Evolutionary conservation across 768 basidiomycete species (phyloP).

Genomic region (Trametes villosa): DNA sequence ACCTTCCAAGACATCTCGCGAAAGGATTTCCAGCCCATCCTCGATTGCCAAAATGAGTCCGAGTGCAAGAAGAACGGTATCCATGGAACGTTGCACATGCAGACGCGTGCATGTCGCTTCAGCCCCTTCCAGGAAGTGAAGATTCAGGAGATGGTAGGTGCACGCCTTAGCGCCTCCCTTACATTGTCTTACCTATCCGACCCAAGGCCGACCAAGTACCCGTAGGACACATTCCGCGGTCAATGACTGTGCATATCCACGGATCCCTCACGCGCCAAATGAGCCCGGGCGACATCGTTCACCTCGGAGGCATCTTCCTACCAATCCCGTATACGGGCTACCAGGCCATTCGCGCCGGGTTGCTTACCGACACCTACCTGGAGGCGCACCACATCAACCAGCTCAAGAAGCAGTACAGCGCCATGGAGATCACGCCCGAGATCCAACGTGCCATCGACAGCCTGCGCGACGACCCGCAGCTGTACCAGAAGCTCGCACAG

Average conservation of each 20-base stretch:
- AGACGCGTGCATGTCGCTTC: slow-evolving; percentile 96
- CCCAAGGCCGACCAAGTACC: slow-evolving; percentile 93
- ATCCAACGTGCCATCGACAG: slow-evolving; percentile 70
- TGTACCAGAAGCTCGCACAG: slow-evolving; percentile 87
- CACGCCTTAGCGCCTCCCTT: not conserved
- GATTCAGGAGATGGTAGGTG: slow-evolving; percentile 94
- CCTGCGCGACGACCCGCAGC: slow-evolving; percentile 71
- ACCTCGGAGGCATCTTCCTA: slow-evolving; percentile 95
- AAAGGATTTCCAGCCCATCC: slow-evolving; percentile 88
- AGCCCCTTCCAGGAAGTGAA: slow-evolving; percentile 98
- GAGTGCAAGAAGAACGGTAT: slow-evolving; percentile 87
- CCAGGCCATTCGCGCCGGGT: slow-evolving; percentile 94
- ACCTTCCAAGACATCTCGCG: slow-evolving; percentile 97
- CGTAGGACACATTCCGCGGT: slow-evolving; percentile 97
- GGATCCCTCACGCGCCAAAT: slow-evolving; percentile 88
- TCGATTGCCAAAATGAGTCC: slow-evolving; percentile 84
- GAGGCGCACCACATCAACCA: slow-evolving; percentile 91
- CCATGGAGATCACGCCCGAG: slow-evolving; percentile 91
- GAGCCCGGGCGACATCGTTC: slow-evolving; percentile 95
- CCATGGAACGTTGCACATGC: slow-evolving; percentile 94
- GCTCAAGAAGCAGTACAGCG: slow-evolving; percentile 95
- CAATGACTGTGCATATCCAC: slow-evolving; percentile 95
- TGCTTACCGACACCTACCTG: slow-evolving; percentile 96
- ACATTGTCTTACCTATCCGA: slow-evolving; percentile 36
- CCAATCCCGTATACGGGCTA: slow-evolving; percentile 98